These are phyloP conservation scores for Pichia nanzhaoensis DNA, from an alignment of 805 yeast species.

Conservation along the genomic window DNA sequence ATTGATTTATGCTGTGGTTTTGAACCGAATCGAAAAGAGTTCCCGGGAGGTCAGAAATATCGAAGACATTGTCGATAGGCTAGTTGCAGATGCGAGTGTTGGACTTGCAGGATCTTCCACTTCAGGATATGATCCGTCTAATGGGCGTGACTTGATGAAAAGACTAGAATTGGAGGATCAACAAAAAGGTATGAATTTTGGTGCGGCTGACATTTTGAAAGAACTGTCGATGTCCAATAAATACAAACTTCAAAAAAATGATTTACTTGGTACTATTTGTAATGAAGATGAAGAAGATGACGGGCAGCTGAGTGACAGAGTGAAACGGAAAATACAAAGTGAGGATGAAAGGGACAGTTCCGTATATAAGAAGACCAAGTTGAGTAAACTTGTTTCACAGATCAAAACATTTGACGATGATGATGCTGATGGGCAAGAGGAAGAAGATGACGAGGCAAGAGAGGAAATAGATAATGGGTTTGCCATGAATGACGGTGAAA, in stretches of 20 bases:
- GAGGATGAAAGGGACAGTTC: slow-evolving; percentile 7
- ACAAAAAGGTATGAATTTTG: slow-evolving; percentile 32
- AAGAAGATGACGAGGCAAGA: slow-evolving; percentile 21
- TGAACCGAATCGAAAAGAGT: slow-evolving; percentile 51
- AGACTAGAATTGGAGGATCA: slow-evolving; percentile 30
- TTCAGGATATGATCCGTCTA: slow-evolving; percentile 25
- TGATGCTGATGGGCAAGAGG: slow-evolving; percentile 17
- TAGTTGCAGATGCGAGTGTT: slow-evolving; percentile 27
- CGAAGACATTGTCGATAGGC: slow-evolving; percentile 20
- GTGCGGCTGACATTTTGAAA: slow-evolving; percentile 36
- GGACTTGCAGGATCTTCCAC: slow-evolving; percentile 14
- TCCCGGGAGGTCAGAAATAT: slow-evolving; percentile 28
- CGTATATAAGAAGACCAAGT: slow-evolving; percentile 8
- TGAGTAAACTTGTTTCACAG: slow-evolving; percentile 5
- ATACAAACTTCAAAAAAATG: slow-evolving; percentile 29
- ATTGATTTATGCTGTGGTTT: slow-evolving; percentile 51
- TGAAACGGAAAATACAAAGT: slow-evolving; percentile 8
- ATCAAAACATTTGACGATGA: slow-evolving; percentile 21
- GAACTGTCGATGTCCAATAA: slow-evolving; percentile 18
- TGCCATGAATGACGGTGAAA: slow-evolving; percentile 9
- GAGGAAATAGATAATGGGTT: slow-evolving; percentile 15
- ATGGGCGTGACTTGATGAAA: slow-evolving; percentile 20
- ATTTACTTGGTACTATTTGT: slow-evolving; percentile 32
- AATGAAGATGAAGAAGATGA: slow-evolving; percentile 19
- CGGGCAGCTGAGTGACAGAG: not conserved